Evolutionary conservation across 305 asterid genomes (phyloP), one percentile per base, ranked within the genome.

Genomic region (Solanum aculeatissimum): DNA sequence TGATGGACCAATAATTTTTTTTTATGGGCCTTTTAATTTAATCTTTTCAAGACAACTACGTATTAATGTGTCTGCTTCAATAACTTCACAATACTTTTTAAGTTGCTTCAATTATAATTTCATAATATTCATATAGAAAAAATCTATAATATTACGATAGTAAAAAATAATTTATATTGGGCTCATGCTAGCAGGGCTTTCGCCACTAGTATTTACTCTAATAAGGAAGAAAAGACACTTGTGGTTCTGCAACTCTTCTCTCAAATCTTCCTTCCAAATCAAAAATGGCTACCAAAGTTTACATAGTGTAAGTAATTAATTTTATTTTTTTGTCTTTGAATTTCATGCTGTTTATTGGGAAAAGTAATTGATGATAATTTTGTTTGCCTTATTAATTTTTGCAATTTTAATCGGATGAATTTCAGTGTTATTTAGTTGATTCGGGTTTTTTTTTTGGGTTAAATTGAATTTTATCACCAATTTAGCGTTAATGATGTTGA

Each of bases 241-340:
- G 47, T 66, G 47, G 75, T 66, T 66, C 45, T 32, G 32, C 47
- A 9, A 9, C 75, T 25, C 40, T 27, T 18, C 70, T 27, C 70
- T 63, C 70, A 27, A 63, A 63, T 63, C 40, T 63, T 63, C 40
- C n/a, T 13, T 63, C 81, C 89, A 43, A 27, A 82, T 27, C 71
- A n/a, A 43, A 82, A 83, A 92, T 92, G 96, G 93, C 87, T 27
- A 88, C 93, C 87, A 92, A 91, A 68, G 89, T 92, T 71, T 92
- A 92, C 85, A 88, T 92, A 45, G 91, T 92, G 95, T 92, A 83
- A 89, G 96, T 89, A 81, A 70, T 29, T 15, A 12, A 12, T 54
- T 70, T 14, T 40, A 35, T 75, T 77, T 1, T 27, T 43, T 25
- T 29, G 47, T 8, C 3, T 15, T 49, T 19, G 32, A 23, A 21